Percentiles rank a stretch among this genome's conserved stretches.
These are phyloP conservation scores for Colletotrichum sansevieriae DNA, from an alignment of 2,329 filamentous ascomycete genomes.

Conservation along the genomic window DNA sequence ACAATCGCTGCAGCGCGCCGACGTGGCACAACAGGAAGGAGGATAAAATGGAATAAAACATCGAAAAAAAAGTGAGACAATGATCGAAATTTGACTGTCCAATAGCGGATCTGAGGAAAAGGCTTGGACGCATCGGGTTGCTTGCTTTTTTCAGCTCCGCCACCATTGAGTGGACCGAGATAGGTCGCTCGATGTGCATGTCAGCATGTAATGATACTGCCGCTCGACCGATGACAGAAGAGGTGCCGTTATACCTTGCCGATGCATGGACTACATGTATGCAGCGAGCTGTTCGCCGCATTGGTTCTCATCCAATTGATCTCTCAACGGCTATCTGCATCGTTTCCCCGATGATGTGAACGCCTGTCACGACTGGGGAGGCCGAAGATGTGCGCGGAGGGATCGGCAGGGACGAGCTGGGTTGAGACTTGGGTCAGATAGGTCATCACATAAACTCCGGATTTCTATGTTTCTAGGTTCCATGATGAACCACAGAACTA, in stretches of 20 bases:
- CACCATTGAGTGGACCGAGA: conserved; percentile 1
- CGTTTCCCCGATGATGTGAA: background rate
- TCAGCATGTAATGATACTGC: background rate
- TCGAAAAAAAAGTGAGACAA: background rate
- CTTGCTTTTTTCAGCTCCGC: conserved; percentile 27
- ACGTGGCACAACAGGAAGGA: background rate
- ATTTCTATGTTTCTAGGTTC: background rate
- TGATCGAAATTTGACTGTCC: background rate
- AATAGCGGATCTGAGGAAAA: background rate
- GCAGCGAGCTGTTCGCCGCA: background rate
- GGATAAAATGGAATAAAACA: no score
- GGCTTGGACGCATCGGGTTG: background rate
- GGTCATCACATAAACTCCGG: no score
- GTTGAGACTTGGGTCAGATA: background rate
- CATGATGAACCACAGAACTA: background rate
- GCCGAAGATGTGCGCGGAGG: background rate
- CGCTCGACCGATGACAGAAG: background rate
- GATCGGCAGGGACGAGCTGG: conserved; percentile 19
- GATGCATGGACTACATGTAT: background rate
- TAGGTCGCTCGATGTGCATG: background rate
- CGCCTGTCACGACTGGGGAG: background rate
- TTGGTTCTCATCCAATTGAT: background rate
- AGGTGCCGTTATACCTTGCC: no score
- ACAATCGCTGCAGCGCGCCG: background rate
- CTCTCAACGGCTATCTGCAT: background rate